phyloP scores from a whole-genome alignment of 352 stramenopile species.

The Thalassiosira pacifica region DNA sequence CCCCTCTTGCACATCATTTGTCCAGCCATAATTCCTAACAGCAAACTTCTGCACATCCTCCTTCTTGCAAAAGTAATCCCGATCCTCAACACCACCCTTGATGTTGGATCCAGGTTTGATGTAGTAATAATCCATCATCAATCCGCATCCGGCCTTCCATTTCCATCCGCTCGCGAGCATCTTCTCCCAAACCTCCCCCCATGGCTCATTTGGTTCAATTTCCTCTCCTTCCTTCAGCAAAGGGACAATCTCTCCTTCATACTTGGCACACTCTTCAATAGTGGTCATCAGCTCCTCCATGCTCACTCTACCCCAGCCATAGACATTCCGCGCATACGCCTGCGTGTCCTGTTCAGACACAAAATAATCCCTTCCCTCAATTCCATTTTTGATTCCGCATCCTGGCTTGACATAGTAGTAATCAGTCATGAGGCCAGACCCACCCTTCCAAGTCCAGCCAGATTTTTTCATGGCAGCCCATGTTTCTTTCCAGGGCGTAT shows the following conservation, averaged over 20 bases:
- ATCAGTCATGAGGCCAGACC: constrained; percentile 33
- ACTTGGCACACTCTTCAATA: constrained; percentile 22
- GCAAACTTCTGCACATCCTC: constrained; percentile 39
- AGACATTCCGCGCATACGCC: constrained; percentile 17
- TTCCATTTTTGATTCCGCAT: constrained; percentile 18
- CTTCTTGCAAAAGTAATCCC: constrained; percentile 40
- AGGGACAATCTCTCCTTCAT: constrained; percentile 24
- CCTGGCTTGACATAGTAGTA: constrained; percentile 41
- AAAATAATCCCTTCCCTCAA: constrained; percentile 20
- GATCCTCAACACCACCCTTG: constrained; percentile 29
- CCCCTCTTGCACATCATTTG: background rate
- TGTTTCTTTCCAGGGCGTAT: constrained; percentile 16
- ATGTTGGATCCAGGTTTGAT: constrained; percentile 44
- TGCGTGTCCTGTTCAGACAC: constrained; percentile 11
- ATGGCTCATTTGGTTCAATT: constrained; percentile 24
- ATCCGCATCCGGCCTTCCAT: constrained; percentile 32
- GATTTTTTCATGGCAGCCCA: constrained; percentile 25
- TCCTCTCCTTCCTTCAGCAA: background rate
- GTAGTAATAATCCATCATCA: constrained; percentile 60
- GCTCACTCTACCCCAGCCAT: no score
- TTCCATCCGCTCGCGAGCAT: constrained; percentile 42
- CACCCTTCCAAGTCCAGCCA: constrained; percentile 25
- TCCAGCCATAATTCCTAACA: constrained; percentile 46
- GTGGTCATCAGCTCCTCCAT: no score
- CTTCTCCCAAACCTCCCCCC: constrained; percentile 33